Conservation (phyloP, 331 rosid species). For the Acacia pycnantha region DNA sequence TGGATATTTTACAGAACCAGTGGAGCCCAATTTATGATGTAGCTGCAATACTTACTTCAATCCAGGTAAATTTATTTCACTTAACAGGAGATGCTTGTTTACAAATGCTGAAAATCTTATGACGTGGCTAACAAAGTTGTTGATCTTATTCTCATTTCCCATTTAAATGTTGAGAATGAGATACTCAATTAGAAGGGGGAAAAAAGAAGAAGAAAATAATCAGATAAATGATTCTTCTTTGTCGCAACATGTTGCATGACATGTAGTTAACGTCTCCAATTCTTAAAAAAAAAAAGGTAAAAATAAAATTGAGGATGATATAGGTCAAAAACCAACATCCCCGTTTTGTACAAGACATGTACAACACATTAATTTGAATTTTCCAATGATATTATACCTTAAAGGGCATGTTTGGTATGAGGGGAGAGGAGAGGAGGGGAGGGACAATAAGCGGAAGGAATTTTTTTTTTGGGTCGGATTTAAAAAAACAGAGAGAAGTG, state of each 20-base stretch:
- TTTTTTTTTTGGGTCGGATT: too few species aligned
- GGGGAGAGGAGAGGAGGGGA: too few species aligned
- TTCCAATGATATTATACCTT: not conserved
- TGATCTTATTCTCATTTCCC: not conserved
- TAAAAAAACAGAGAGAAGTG: too few species aligned
- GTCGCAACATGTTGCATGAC: not conserved
- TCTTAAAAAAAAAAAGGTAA: not conserved
- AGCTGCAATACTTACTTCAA: slow-evolving; percentile 96
- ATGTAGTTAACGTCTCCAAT: not conserved
- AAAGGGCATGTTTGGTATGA: too few species aligned
- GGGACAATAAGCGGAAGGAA: too few species aligned
- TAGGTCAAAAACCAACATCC: not conserved
- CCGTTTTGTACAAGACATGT: not conserved
- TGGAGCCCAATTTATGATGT: slow-evolving; percentile 99
- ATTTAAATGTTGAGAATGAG: not conserved
- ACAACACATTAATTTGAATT: not conserved
- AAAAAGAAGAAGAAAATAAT: not conserved
- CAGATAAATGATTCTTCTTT: not conserved
- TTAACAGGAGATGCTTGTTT: slow-evolving; percentile 18
- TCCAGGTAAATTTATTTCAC: slow-evolving; percentile 63
- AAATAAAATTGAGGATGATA: not conserved
- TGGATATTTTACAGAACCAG: slow-evolving; percentile 94
- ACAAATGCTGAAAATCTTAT: slow-evolving; percentile 4
- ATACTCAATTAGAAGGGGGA: not conserved
- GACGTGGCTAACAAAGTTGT: not conserved